Conservation (phyloP, 768 basidiomycete genomes). For the Nidularia pulvinata region DNA sequence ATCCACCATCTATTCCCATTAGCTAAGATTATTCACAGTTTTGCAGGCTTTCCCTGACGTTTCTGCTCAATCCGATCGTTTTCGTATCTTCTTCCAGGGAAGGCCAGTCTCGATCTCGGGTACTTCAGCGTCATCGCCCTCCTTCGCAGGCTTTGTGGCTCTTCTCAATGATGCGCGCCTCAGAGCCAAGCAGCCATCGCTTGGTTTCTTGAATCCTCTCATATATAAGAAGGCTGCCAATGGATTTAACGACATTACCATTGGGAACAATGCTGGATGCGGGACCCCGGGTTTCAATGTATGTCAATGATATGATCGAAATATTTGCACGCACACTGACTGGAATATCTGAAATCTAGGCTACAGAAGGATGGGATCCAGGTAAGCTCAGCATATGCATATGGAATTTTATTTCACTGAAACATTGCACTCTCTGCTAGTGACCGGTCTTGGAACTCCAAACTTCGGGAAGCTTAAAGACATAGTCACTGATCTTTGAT, state of each 20-base stretch:
- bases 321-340: too few relatives aligned
- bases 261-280: slow-evolving; percentile 53
- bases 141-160: slow-evolving; percentile 59
- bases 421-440: slow-evolving; percentile 15
- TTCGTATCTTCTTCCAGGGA: slow-evolving; percentile 45
- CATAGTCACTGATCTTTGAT: slow-evolving; percentile 16
- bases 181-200: slow-evolving; percentile 31
- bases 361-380: slow-evolving; percentile 35
- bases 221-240: slow-evolving; percentile 40
- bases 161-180: slow-evolving; percentile 63
- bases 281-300: slow-evolving; percentile 65
- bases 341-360: too few relatives aligned
- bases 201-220: slow-evolving; percentile 69
- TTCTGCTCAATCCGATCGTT: slow-evolving; percentile 51
- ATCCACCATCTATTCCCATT: neutral
- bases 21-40: too few relatives aligned
- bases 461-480: slow-evolving; percentile 47
- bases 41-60: slow-evolving; percentile 62
- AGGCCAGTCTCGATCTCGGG: slow-evolving; percentile 38
- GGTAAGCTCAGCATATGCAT: slow-evolving; percentile 28
- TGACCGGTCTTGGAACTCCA: slow-evolving; percentile 56
- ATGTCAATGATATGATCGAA: slow-evolving; percentile 10
- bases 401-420: neutral
- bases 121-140: slow-evolving; percentile 63
- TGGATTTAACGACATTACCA: slow-evolving; percentile 56